These are phyloP conservation scores for Paecilomyces niveus DNA, from an alignment of 2,329 filamentous ascomycete genomes.

Conservation along the genomic window DNA sequence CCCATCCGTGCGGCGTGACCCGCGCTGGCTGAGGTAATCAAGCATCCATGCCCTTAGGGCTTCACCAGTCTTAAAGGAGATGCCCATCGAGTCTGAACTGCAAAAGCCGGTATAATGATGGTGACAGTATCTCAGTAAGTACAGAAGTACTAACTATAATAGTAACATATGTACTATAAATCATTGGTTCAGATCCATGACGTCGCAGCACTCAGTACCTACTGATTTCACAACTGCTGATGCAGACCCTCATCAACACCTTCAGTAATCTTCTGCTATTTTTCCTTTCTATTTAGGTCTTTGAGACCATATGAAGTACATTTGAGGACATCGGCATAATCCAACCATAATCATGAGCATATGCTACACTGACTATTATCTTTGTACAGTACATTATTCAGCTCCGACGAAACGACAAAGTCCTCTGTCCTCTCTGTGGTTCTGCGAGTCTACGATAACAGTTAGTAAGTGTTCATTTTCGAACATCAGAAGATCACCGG, in stretches of 20 bases:
- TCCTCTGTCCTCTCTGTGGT: conserved; percentile 38
- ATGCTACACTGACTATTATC: background rate
- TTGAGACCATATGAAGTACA: background rate
- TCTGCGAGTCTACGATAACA: conserved; percentile 29
- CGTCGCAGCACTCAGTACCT: too few relatives aligned
- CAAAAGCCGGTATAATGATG: too few relatives aligned
- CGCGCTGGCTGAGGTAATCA: background rate
- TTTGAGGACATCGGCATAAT: background rate
- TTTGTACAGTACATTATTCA: background rate
- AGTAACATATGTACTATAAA: too few relatives aligned
- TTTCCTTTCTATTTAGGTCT: background rate
- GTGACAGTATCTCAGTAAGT: too few relatives aligned
- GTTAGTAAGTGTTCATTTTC: background rate
- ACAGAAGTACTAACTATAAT: too few relatives aligned
- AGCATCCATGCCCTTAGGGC: background rate
- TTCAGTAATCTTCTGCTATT: background rate
- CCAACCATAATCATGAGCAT: background rate
- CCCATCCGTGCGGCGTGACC: background rate
- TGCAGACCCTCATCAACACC: too few relatives aligned
- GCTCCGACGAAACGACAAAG: conserved; percentile 24
- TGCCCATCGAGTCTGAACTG: too few relatives aligned
- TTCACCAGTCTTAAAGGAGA: background rate
- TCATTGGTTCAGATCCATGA: too few relatives aligned
- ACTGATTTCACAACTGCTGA: too few relatives aligned
- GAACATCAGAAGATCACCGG: background rate